Conservation (phyloP, 768 basidiomycete genomes). For the Rhodotorula diobovata region DNA sequence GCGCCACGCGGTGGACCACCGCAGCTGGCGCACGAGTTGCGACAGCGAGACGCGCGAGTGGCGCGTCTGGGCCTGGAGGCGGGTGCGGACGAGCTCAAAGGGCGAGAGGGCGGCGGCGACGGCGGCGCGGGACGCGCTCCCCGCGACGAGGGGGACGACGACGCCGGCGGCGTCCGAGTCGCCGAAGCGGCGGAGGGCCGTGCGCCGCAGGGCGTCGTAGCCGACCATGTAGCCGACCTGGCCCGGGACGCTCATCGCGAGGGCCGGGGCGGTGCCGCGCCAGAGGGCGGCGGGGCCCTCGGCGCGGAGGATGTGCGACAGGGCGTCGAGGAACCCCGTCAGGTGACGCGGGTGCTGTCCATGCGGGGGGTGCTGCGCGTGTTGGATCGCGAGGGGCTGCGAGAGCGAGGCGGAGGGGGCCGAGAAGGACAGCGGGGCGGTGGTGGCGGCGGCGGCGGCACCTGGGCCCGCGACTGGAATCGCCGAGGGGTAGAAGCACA, state of each 20-base stretch:
- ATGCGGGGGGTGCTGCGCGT: slow-evolving; percentile 55
- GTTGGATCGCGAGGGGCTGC: slow-evolving; percentile 8
- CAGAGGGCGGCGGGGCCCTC: slow-evolving; percentile 83
- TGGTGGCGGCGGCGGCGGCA: slow-evolving; percentile 46
- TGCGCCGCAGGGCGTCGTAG: slow-evolving; percentile 69
- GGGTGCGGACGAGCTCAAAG: slow-evolving; percentile 86
- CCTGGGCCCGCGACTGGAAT: too few species aligned
- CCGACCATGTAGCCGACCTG: slow-evolving; percentile 91
- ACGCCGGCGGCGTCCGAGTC: slow-evolving; percentile 25
- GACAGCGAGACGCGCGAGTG: slow-evolving; percentile 64
- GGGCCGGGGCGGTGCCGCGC: slow-evolving; percentile 87
- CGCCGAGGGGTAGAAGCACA: too few species aligned
- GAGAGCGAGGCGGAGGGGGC: background rate
- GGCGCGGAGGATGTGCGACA: slow-evolving; percentile 69
- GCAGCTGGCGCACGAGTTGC: slow-evolving; percentile 61
- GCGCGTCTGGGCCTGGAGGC: slow-evolving; percentile 75
- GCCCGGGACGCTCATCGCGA: slow-evolving; percentile 89
- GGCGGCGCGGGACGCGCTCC: slow-evolving; percentile 71
- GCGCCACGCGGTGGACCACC: slow-evolving; percentile 67
- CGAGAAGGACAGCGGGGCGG: background rate
- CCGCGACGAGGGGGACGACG: slow-evolving; percentile 70
- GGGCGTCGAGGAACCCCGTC: slow-evolving; percentile 78
- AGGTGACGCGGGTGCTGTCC: slow-evolving; percentile 52
- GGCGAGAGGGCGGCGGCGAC: slow-evolving; percentile 78
- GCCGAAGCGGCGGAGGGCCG: slow-evolving; percentile 19